Percentiles rank a stretch among this genome's conserved stretches.
phyloP scores from a whole-genome alignment of 2,329 filamentous ascomycete genomes.

The Endoconidiophora polonica region DNA sequence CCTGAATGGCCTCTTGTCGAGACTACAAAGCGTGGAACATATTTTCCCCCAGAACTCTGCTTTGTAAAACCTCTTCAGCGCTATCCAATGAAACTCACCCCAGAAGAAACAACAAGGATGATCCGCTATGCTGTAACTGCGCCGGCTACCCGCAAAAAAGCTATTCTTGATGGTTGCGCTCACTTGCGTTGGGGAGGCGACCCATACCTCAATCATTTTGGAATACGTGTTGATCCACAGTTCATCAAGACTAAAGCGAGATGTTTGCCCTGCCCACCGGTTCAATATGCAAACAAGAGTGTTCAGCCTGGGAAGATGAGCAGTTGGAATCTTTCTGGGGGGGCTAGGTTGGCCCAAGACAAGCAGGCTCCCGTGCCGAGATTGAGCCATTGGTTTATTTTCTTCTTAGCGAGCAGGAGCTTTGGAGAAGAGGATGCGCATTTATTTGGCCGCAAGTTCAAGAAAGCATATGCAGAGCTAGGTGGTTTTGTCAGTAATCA shows the following conservation, averaged over 20 bases:
- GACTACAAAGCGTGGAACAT: slow-evolving; percentile 31
- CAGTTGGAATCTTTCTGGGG: slow-evolving; percentile 63
- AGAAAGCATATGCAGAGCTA: too few relatives aligned
- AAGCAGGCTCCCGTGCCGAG: background rate
- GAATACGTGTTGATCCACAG: slow-evolving; percentile 46
- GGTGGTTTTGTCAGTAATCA: too few relatives aligned
- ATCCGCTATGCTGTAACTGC: slow-evolving; percentile 82
- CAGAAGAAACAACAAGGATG: slow-evolving; percentile 60
- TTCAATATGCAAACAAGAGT: slow-evolving; percentile 22
- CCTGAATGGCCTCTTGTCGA: slow-evolving; percentile 39
- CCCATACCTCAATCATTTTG: slow-evolving; percentile 53
- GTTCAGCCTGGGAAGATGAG: slow-evolving; percentile 49
- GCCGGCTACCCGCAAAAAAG: slow-evolving; percentile 47
- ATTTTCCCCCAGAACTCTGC: slow-evolving; percentile 47
- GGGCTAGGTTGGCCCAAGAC: slow-evolving; percentile 20
- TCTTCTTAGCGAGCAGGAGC: too few relatives aligned
- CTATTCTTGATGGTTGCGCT: slow-evolving; percentile 51
- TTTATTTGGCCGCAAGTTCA: too few relatives aligned
- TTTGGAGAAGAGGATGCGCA: too few relatives aligned
- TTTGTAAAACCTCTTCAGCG: slow-evolving; percentile 36
- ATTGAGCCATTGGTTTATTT: background rate
- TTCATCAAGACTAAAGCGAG: slow-evolving; percentile 55
- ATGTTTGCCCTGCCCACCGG: slow-evolving; percentile 49
- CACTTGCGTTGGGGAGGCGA: slow-evolving; percentile 55
- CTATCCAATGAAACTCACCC: slow-evolving; percentile 45